These are phyloP conservation scores for Teunomyces stri DNA, from an alignment of 805 yeast species.

Conservation along the genomic window DNA sequence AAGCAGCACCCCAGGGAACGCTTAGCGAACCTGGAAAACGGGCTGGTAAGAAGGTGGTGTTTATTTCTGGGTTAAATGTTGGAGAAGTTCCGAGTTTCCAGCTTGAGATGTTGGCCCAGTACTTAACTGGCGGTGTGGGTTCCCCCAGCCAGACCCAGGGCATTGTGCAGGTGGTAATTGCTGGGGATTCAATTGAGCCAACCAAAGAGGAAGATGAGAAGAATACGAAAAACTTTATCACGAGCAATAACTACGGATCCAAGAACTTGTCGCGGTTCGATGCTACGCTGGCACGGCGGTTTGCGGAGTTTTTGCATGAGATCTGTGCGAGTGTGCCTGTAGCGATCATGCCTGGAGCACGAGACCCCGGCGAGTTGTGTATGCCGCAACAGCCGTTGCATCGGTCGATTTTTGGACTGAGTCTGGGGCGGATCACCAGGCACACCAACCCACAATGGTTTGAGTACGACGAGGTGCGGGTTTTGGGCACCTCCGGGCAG, in stretches of 20 bases:
- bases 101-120: constrained; percentile 63
- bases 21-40: constrained; percentile 7
- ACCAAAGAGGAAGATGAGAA: constrained; percentile 20
- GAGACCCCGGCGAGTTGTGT: constrained; percentile 81
- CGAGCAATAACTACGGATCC: constrained; percentile 47
- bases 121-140: constrained; percentile 68
- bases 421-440: constrained; percentile 19
- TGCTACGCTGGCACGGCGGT: constrained; percentile 44
- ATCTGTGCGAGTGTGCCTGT: constrained; percentile 62
- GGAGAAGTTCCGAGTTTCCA: constrained; percentile 40
- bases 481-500: constrained; percentile 83
- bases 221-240: constrained; percentile 29
- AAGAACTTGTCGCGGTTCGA: constrained; percentile 54
- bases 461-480: constrained; percentile 43
- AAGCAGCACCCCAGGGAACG: constrained; percentile 54
- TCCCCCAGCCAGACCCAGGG: constrained; percentile 27
- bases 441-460: constrained; percentile 70
- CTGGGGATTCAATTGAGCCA: constrained; percentile 65
- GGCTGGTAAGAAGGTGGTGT: constrained; percentile 52
- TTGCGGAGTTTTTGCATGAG: constrained; percentile 60
- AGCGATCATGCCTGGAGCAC: constrained; percentile 77
- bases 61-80: constrained; percentile 75
- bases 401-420: constrained; percentile 55
- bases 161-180: constrained; percentile 56
- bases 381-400: constrained; percentile 93